Percentiles rank a stretch among this genome's conserved stretches.
These are phyloP conservation scores for Salicornia ramosissima DNA, from an alignment of 148 eudicot genomes.

Conservation along the genomic window DNA sequence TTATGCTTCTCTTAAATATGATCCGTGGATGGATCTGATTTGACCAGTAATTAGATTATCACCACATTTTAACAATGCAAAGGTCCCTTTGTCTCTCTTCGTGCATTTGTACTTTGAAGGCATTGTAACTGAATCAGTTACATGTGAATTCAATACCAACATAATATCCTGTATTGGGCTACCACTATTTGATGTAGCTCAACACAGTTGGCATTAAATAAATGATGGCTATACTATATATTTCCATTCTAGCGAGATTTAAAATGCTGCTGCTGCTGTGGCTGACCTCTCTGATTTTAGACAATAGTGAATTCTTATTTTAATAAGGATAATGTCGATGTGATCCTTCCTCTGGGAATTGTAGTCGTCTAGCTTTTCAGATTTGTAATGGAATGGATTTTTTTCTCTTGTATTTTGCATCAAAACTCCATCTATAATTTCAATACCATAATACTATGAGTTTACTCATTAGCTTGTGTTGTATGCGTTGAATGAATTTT, in stretches of 20 bases:
- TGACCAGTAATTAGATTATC: not conserved
- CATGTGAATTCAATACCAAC: not conserved
- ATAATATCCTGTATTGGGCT: not conserved
- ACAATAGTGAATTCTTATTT: too few species aligned
- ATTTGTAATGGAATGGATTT: too few species aligned
- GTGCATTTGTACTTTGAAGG: not conserved
- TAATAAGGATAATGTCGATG: not conserved
- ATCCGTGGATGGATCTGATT: not conserved
- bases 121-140: not conserved
- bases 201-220: not conserved
- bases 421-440: too few species aligned
- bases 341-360: constrained; percentile 4
- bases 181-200: not conserved
- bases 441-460: not conserved
- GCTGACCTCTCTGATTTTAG: not conserved
- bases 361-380: too few species aligned
- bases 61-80: not conserved
- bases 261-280: not conserved
- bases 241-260: not conserved
- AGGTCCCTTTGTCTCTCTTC: not conserved
- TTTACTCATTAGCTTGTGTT: not conserved
- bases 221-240: too few species aligned
- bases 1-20: not conserved
- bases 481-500: not conserved
- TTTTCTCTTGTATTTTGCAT: too few species aligned